These are phyloP conservation scores for Pseudogymnoascus sp. DNA, from an alignment of 2,329 filamentous ascomycete genomes.

Conservation along the genomic window DNA sequence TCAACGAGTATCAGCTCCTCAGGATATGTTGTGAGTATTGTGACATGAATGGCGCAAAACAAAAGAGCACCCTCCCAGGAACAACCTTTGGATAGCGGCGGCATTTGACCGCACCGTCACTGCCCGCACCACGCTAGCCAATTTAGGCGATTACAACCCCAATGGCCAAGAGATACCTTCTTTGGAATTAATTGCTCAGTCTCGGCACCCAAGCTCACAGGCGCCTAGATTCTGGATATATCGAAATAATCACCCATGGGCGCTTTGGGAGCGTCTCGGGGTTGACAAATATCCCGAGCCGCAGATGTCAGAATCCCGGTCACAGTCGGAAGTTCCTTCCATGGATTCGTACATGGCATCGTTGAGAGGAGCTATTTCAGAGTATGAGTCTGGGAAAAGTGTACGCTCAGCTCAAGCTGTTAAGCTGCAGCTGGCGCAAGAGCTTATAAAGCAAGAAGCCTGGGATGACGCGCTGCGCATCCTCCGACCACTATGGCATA, in stretches of 20 bases:
- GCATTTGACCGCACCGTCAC: slow-evolving; percentile 2
- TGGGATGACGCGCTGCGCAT: slow-evolving; percentile 49
- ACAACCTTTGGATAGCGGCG: slow-evolving; percentile 8
- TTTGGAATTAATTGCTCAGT: neutral
- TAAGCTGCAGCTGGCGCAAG: slow-evolving; percentile 46
- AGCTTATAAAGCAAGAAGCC: slow-evolving; percentile 41
- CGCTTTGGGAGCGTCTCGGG: slow-evolving; percentile 7
- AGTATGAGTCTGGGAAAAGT: neutral
- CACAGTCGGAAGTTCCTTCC: slow-evolving; percentile 3
- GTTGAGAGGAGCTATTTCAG: slow-evolving; percentile 1
- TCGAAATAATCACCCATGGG: neutral
- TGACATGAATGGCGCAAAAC: slow-evolving; percentile 6
- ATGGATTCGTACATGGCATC: slow-evolving; percentile 2
- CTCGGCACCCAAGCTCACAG: neutral
- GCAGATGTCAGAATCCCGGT: slow-evolving; percentile 1
- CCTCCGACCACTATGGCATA: slow-evolving; percentile 51
- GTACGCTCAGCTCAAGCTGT: slow-evolving; percentile 4
- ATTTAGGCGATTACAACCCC: slow-evolving; percentile 9
- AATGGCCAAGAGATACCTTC: slow-evolving; percentile 7
- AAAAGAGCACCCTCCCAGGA: neutral
- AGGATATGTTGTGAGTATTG: slow-evolving; percentile 6
- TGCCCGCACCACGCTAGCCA: slow-evolving; percentile 5
- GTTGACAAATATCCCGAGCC: neutral
- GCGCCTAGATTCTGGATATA: slow-evolving; percentile 8
- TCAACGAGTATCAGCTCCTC: neutral